phyloP scores from a whole-genome alignment of 305 asterid genomes.

The Stenogyne calaminthoides region DNA sequence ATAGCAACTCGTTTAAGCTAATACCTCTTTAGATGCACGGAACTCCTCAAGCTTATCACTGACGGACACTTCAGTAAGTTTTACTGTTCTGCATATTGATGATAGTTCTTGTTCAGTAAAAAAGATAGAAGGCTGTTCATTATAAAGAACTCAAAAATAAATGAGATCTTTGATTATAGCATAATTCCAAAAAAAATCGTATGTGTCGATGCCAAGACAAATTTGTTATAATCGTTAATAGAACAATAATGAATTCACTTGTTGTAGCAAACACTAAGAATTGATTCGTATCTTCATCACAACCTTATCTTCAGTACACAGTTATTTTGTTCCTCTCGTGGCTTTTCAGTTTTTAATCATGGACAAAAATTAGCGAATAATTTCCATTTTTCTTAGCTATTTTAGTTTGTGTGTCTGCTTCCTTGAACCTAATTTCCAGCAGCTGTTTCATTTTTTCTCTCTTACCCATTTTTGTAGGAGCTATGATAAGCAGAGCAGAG shows the following conservation, averaged over 20 bases:
- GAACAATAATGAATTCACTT: not conserved
- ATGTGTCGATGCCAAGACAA: not conserved
- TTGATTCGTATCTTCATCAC: not conserved
- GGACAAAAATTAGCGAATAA: too few species aligned
- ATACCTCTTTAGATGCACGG: slow-evolving; percentile 97
- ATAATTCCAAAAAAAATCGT: not conserved
- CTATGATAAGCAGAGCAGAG: not conserved
- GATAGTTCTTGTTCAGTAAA: not conserved
- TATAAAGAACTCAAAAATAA: not conserved
- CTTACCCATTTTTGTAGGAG: not conserved
- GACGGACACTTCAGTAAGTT: slow-evolving; percentile 84
- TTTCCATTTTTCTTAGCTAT: not conserved
- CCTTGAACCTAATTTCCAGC: not conserved
- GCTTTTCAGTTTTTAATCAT: too few species aligned
- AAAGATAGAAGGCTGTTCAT: not conserved
- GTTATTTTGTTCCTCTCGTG: not conserved
- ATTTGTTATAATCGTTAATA: not conserved
- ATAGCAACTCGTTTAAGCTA: slow-evolving; percentile 21
- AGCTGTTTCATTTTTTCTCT: not conserved
- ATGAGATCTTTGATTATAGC: not conserved
- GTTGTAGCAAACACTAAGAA: not conserved
- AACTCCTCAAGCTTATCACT: slow-evolving; percentile 95
- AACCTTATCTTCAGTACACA: not conserved
- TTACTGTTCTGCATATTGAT: slow-evolving; percentile 44
- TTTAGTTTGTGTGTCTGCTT: not conserved